Base-by-base conservation (phyloP, 352 stramenopile genomes). In the Phytophthora vignae region DNA sequence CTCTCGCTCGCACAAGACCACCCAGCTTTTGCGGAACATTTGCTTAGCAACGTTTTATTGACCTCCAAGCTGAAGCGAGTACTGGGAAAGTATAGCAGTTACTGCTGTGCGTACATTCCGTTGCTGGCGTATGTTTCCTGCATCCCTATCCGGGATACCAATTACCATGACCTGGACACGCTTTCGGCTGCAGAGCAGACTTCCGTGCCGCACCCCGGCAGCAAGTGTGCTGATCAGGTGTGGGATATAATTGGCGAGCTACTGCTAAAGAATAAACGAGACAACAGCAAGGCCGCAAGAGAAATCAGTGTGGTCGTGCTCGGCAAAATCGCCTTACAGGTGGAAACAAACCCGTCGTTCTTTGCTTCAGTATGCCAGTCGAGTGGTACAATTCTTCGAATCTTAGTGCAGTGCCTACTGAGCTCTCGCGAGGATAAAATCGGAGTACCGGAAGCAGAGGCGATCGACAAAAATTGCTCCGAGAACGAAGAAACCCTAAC, bases 221-320 rank as follows among this genome's bases (percentile, higher is more conserved):
- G 52, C 17, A 62, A 61, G 2, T 90, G 68, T 44, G 54, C 88
- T n/a, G 76, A 90, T 40, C 64, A 87, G 55, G 77, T 90, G 0
- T 93, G 88, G 88, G 84, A 91, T 46, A 53, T 95, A 8, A 69
- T 95, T 2, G 88, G 86, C 25, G 68, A 74, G 4, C 42, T 92
- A 29, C 59, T 94, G 14, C n/a, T 82, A 27, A 64, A 75, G 11
- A 94, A 92, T 50, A 88, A 77, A 58, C n/a, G 66, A 11, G 17
- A 71, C 7, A 52, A 63, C n/a, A 71, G 22, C 27, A 62, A 77
- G 3, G n/a, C 56, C 3, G 79, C 79, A 22, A 83, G 55, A 15
- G 46, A 70, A 38, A 66, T 87, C 12, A 86, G 73, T 8, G 66
- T 83, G 17, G 69, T 81, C 1, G 78, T 94, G 11, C 17, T 94